Evolutionary conservation across 1,284 basidiomycete genomes (phyloP).

Genomic region (Phenoliferia sp.): DNA sequence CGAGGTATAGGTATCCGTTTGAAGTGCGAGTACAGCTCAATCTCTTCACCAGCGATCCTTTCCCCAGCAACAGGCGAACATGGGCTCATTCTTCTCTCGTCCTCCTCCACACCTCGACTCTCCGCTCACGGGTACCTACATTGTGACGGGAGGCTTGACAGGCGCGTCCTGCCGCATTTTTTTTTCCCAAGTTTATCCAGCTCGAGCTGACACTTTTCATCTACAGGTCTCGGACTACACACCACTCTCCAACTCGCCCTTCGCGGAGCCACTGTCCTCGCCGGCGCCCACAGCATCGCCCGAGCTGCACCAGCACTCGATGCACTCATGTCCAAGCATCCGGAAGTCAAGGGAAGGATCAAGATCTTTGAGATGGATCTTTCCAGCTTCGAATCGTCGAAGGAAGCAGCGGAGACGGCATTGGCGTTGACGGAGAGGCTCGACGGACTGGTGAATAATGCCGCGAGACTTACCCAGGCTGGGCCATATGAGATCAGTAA

Average conservation of each 20-base stretch:
- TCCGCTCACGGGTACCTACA: too few species aligned
- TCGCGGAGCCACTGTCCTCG: conserved; percentile 3
- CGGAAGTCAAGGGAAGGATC: not conserved
- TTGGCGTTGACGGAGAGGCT: not conserved
- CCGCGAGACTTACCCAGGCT: not conserved
- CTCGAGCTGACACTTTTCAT: too few species aligned
- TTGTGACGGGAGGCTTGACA: too few species aligned
- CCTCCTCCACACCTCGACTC: too few species aligned
- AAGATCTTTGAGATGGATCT: not conserved
- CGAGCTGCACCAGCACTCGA: not conserved
- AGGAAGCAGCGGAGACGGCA: not conserved
- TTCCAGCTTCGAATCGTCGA: not conserved
- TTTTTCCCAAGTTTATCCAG: too few species aligned
- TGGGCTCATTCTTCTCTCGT: too few species aligned
- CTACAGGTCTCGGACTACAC: not conserved
- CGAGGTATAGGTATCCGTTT: too few species aligned
- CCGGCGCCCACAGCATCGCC: not conserved
- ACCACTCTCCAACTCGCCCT: conserved; percentile 6
- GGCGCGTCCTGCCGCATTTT: too few species aligned
- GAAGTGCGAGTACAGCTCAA: too few species aligned
- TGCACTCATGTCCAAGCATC: not conserved
- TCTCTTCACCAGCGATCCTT: too few species aligned
- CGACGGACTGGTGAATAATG: conserved; percentile 1
- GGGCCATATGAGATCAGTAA: not conserved
- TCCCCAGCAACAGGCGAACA: too few species aligned